Evolutionary conservation across 2,329 filamentous ascomycete species (phyloP).

Genomic region (Blumeriella jaapii): DNA sequence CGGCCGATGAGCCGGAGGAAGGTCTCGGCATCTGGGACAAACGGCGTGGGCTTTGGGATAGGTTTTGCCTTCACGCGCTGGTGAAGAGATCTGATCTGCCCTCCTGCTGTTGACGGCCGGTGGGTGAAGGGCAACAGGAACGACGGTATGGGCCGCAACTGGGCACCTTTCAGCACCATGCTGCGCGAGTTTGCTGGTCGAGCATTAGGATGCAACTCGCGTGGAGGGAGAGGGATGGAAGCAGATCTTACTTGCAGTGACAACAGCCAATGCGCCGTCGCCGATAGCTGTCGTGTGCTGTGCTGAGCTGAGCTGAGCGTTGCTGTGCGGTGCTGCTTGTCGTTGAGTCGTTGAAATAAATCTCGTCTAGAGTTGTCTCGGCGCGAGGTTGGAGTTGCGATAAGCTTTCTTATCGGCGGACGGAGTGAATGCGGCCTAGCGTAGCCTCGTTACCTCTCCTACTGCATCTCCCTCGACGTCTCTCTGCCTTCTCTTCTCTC

Average conservation of each 20-base stretch:
- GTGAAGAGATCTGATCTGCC: conserved; percentile 31
- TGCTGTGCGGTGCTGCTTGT: background rate
- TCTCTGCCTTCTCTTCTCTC: too few species aligned
- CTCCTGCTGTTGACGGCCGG: conserved; percentile 19
- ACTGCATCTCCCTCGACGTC: too few species aligned
- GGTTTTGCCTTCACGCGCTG: conserved; percentile 28
- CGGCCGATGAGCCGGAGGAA: conserved; percentile 90
- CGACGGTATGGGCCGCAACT: conserved; percentile 23
- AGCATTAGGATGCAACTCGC: conserved; percentile 1
- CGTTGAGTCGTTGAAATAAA: conserved; percentile 4
- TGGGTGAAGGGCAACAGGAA: conserved; percentile 25
- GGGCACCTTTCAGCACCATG: conserved; percentile 23
- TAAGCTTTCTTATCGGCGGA: background rate
- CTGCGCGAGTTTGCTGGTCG: conserved; percentile 8
- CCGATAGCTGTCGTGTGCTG: too few species aligned
- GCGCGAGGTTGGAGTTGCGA: background rate
- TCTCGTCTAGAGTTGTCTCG: background rate
- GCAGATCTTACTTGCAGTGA: background rate
- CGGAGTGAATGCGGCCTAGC: too few species aligned
- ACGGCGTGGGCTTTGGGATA: conserved; percentile 64
- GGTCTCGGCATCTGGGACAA: conserved; percentile 73
- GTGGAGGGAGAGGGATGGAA: too few species aligned
- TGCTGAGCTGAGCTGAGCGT: too few species aligned
- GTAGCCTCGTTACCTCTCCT: too few species aligned
- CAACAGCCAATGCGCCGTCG: too few species aligned